Evolutionary conservation across 169 alveolate genomes (phyloP), one percentile per base, ranked within the genome.

Genomic region (Pseudocohnilembus persalinus): DNA sequence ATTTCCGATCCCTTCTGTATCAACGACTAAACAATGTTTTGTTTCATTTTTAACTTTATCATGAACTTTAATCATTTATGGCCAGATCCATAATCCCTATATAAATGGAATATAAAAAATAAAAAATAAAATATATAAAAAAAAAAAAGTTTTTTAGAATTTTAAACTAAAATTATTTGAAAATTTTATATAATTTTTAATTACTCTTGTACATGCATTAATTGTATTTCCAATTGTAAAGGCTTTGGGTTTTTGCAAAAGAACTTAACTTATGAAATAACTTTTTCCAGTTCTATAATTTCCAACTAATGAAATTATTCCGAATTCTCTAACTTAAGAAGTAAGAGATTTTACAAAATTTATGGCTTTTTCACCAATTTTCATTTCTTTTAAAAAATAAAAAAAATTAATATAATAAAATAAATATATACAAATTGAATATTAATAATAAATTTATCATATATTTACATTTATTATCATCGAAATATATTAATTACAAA

Each of bases 231-330:
- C 83, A 6, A 77, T 79, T 32, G 77, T 31, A 28, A 73, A 74
- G n/a, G 83, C 81, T 74, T 34, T 64, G 34, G 63, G 73, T 30
- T 76, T 30, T 26, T 83, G 32, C 31, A 77, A 89, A 29, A 93
- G 34, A 32, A 93, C 83, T 29, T 90, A 73, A 76, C 91, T 93
- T 33, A 93, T 79, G 29, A 93, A 68, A 83, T 92, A 92, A 30
- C 93, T 88, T 74, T 92, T 92, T 31, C 96, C 96, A 32, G 96
- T 92, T 83, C 96, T 88, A 75, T 93, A 93, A 86, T 89, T 91
- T 15, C 96, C 96, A 30, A 92, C 93, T 6, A 93, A 92, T 29
- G 94, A 92, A 1, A 93, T 77, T 0, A 92, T 20, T 49, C 68
- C 68, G 20, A 49, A 49, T 49, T 49, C 68, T 49, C 68, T 49